Percentiles rank a stretch among this genome's conserved stretches.
Evolutionary conservation across 208 protist genomes (phyloP).

Genomic region (Trypanosoma caninum): DNA sequence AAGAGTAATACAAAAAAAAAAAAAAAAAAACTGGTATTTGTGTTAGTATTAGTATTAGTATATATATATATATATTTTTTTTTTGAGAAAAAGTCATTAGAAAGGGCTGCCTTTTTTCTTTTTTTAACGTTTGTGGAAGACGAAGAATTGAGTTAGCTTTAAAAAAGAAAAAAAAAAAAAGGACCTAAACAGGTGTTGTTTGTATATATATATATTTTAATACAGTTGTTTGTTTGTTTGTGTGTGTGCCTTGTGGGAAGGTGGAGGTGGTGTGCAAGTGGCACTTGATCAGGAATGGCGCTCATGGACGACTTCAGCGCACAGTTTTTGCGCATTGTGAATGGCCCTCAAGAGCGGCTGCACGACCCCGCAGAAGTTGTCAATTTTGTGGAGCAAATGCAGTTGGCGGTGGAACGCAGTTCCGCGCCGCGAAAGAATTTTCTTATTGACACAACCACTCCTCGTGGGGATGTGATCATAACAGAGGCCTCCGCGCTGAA

Average conservation of each 20-base stretch:
- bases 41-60: too few relatives aligned
- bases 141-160: too few relatives aligned
- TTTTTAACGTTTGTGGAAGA: too few relatives aligned
- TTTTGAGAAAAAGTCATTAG: too few relatives aligned
- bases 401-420: constrained; percentile 57
- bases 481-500: constrained; percentile 89
- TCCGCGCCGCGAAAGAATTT: constrained; percentile 80
- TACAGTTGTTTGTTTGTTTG: not conserved
- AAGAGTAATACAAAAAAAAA: too few relatives aligned
- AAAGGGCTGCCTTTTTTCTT: too few relatives aligned
- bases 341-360: constrained; percentile 60
- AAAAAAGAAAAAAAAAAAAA: too few relatives aligned
- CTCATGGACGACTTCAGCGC: constrained; percentile 79
- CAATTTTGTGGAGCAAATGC: constrained; percentile 74
- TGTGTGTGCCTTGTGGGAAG: not conserved
- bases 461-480: constrained; percentile 86
- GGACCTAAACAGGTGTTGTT: too few relatives aligned
- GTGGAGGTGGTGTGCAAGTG: too few relatives aligned
- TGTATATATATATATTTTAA: constrained; percentile 4
- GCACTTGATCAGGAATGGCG: too few relatives aligned
- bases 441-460: constrained; percentile 84
- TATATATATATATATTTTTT: too few relatives aligned
- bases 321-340: constrained; percentile 72
- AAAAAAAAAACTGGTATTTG: too few relatives aligned
- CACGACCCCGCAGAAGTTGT: constrained; percentile 59